Percentiles rank a stretch among this genome's conserved stretches.
These are phyloP conservation scores for Xylaria sp. DNA, from an alignment of 2,329 filamentous ascomycete genomes.

Conservation along the genomic window DNA sequence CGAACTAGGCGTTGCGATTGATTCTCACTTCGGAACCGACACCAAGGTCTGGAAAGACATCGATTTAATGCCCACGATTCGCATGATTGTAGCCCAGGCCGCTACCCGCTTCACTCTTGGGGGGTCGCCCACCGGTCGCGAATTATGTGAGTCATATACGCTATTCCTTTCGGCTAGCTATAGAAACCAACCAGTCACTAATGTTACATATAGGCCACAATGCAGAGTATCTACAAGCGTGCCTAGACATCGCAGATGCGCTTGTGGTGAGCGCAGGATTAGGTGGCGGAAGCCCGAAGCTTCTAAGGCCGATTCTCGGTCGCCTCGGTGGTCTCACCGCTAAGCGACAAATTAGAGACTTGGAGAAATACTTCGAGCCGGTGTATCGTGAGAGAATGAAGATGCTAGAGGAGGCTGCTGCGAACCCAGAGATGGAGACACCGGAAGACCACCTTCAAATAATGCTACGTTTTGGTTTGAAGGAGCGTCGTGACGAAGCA, in stretches of 20 bases:
- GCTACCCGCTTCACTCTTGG: slow-evolving; percentile 44
- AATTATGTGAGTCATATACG: slow-evolving; percentile 47
- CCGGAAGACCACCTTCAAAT: slow-evolving; percentile 57
- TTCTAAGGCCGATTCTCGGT: slow-evolving; percentile 33
- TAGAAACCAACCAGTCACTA: not conserved
- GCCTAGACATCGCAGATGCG: slow-evolving; percentile 33
- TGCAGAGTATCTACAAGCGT: slow-evolving; percentile 40
- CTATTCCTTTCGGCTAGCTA: not conserved
- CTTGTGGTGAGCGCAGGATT: slow-evolving; percentile 32
- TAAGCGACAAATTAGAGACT: slow-evolving; percentile 41
- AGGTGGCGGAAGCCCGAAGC: slow-evolving; percentile 27
- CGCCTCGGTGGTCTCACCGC: slow-evolving; percentile 36
- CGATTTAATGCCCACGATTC: slow-evolving; percentile 45
- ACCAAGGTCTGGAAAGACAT: slow-evolving; percentile 52
- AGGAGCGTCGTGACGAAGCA: slow-evolving; percentile 54
- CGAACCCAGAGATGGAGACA: slow-evolving; percentile 40
- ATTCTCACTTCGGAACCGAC: slow-evolving; percentile 51
- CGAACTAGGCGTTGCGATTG: slow-evolving; percentile 51
- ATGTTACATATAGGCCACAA: slow-evolving; percentile 46
- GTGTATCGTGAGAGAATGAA: slow-evolving; percentile 40
- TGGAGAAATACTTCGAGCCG: slow-evolving; percentile 46
- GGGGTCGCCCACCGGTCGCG: slow-evolving; percentile 44
- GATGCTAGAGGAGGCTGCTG: slow-evolving; percentile 35
- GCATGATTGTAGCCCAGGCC: slow-evolving; percentile 48
- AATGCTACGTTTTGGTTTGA: slow-evolving; percentile 55